Conservation (phyloP, 2,329 filamentous ascomycete genomes). For the Achaetomium macrosporum region DNA sequence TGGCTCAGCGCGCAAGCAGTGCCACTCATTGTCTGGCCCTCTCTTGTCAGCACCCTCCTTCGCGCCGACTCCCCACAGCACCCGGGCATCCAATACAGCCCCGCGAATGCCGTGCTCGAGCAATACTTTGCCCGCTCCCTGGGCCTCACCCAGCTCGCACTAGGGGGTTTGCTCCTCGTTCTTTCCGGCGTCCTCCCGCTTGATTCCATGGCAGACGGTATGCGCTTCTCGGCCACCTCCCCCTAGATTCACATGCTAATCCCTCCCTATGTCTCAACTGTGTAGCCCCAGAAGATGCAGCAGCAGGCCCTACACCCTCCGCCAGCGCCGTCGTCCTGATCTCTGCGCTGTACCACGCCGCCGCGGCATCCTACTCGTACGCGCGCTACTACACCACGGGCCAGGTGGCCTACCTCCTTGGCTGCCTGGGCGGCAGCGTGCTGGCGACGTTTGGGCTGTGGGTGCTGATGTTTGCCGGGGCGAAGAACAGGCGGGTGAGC, state of each 20-base stretch:
- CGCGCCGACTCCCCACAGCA: conserved; percentile 1
- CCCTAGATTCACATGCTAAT: not conserved
- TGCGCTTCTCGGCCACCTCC: conserved; percentile 3
- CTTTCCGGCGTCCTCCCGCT: conserved; percentile 67
- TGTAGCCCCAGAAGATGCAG: conserved; percentile 29
- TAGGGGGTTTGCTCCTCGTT: conserved; percentile 59
- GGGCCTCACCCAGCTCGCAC: conserved; percentile 59
- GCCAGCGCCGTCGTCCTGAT: conserved; percentile 61
- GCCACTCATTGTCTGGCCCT: conserved; percentile 43
- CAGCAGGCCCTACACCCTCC: conserved; percentile 45
- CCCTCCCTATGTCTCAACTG: conserved; percentile 2
- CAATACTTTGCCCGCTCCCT: conserved; percentile 68
- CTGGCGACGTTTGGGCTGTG: conserved; percentile 60
- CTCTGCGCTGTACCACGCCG: conserved; percentile 60
- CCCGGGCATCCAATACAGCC: not conserved
- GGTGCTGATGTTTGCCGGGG: conserved; percentile 43
- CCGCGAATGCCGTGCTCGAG: conserved; percentile 48
- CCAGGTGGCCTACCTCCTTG: conserved; percentile 55
- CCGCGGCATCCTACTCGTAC: conserved; percentile 62
- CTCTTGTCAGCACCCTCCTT: conserved; percentile 42
- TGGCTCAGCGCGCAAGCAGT: conserved; percentile 46
- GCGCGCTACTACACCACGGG: conserved; percentile 53
- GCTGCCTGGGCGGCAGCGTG: conserved; percentile 48
- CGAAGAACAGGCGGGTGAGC: conserved; percentile 30
- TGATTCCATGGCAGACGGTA: conserved; percentile 42